These are phyloP conservation scores for Cyberlindnera xishuangbannaensis DNA, from an alignment of 805 yeast genomes.

Conservation along the genomic window DNA sequence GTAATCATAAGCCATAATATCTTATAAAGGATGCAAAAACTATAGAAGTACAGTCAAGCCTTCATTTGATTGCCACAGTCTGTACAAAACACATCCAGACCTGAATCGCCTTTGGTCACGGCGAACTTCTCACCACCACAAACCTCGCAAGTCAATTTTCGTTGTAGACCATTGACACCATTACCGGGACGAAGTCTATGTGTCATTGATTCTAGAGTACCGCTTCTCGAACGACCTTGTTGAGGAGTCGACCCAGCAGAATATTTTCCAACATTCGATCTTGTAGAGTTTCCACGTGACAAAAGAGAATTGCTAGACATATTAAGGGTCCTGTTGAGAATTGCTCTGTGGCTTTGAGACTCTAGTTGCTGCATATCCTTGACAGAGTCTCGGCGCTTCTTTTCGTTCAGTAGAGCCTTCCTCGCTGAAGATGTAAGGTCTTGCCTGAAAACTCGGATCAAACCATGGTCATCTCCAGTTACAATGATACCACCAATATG, in stretches of 20 bases:
- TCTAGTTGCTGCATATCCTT: too few species aligned
- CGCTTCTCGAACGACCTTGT: conserved; percentile 16
- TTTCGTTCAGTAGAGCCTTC: conserved; percentile 27
- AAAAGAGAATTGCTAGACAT: conserved; percentile 14
- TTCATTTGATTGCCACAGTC: conserved; percentile 26
- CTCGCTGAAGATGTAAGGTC: conserved; percentile 57
- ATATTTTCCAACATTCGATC: conserved; percentile 2
- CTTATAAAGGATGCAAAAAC: too few species aligned
- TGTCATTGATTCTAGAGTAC: conserved; percentile 14
- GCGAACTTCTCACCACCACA: conserved; percentile 25
- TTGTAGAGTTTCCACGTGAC: conserved; percentile 13
- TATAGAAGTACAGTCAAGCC: too few species aligned
- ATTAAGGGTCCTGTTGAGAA: conserved; percentile 13
- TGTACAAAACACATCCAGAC: conserved; percentile 19
- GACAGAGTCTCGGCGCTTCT: conserved; percentile 1
- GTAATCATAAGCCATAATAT: too few species aligned
- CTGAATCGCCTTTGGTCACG: conserved; percentile 8
- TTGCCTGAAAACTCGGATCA: conserved; percentile 71
- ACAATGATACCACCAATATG: conserved; percentile 50
- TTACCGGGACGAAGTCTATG: conserved; percentile 2
- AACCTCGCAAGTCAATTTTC: conserved; percentile 17
- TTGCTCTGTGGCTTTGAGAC: conserved; percentile 2
- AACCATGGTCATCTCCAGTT: conserved; percentile 70
- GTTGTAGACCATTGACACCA: conserved; percentile 1
- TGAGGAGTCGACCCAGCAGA: conserved; percentile 4